Evolutionary conservation across 23 red algal genomes (phyloP).

Genomic region (Gracilaria caudata): DNA sequence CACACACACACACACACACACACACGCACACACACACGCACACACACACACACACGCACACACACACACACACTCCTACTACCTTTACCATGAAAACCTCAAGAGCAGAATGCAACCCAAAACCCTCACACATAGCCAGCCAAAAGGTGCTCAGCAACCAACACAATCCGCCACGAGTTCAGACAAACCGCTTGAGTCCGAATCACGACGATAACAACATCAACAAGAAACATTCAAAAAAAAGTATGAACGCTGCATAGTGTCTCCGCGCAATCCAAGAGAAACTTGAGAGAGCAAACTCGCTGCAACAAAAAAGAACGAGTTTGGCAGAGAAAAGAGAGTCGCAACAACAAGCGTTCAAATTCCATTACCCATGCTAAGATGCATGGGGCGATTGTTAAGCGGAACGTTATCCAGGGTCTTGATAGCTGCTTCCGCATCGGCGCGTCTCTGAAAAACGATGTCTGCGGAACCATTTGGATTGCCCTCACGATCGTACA

Average conservation of each 20-base stretch:
- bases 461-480: slow-evolving; percentile 56
- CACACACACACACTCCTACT: slow-evolving; percentile 35
- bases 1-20: background rate
- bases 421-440: slow-evolving; percentile 63
- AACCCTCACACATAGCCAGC: slow-evolving; percentile 1
- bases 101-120: slow-evolving; percentile 26
- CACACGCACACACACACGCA: background rate
- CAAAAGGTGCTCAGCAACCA: slow-evolving; percentile 5
- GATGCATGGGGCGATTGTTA: slow-evolving; percentile 56
- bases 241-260: slow-evolving; percentile 12
- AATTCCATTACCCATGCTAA: slow-evolving; percentile 60
- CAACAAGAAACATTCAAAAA: background rate
- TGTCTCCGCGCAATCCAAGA: slow-evolving; percentile 4
- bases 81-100: slow-evolving; percentile 38
- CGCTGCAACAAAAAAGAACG: background rate
- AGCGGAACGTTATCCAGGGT: slow-evolving; percentile 54
- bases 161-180: background rate
- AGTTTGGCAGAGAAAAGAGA: background rate
- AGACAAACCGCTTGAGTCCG: background rate
- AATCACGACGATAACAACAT: background rate
- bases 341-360: slow-evolving; percentile 7
- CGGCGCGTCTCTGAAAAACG: slow-evolving; percentile 57
- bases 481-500: slow-evolving; percentile 57
- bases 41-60: slow-evolving; percentile 37
- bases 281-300: background rate